A percentile compares a stretch with the other conserved stretches of the same genome.
Evolutionary conservation across 345 rosid genomes (phyloP).

Genomic region (Hirschfeldia incana): DNA sequence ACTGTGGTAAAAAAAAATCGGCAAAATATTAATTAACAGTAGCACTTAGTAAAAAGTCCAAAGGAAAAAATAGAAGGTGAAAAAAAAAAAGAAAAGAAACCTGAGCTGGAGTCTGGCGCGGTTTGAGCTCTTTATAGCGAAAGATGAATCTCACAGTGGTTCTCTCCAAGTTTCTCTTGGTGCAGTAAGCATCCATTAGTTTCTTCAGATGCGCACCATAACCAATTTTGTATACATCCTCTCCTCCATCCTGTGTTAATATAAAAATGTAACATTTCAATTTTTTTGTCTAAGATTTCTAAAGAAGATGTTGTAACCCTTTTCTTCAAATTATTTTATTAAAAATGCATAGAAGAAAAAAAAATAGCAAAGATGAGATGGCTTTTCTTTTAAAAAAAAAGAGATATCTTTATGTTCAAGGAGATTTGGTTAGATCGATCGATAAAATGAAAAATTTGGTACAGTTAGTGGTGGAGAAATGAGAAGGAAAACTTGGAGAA

Average conservation of each 20-base stretch:
- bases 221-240: slow-evolving; percentile 49
- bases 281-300: not conserved
- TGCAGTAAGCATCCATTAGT: slow-evolving; percentile 53
- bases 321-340: not conserved
- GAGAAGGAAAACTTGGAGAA: too few species aligned
- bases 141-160: slow-evolving; percentile 46
- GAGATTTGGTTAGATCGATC: not conserved
- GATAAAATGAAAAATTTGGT: not conserved
- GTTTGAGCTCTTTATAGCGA: slow-evolving; percentile 40
- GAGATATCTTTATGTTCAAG: not conserved
- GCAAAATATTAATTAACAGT: not conserved
- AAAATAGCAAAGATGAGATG: not conserved
- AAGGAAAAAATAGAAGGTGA: not conserved
- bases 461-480: too few species aligned
- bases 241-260: slow-evolving; percentile 49
- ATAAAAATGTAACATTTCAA: not conserved
- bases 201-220: slow-evolving; percentile 43
- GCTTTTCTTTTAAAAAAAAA: not conserved
- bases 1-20: not conserved
- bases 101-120: slow-evolving; percentile 27
- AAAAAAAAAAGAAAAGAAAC: slow-evolving; percentile 19
- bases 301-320: not conserved
- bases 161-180: slow-evolving; percentile 41
- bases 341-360: not conserved
- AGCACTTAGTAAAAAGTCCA: not conserved